Evolutionary conservation across 2,329 filamentous ascomycete genomes (phyloP).

Genomic region (Beauveria pseudobassiana): DNA sequence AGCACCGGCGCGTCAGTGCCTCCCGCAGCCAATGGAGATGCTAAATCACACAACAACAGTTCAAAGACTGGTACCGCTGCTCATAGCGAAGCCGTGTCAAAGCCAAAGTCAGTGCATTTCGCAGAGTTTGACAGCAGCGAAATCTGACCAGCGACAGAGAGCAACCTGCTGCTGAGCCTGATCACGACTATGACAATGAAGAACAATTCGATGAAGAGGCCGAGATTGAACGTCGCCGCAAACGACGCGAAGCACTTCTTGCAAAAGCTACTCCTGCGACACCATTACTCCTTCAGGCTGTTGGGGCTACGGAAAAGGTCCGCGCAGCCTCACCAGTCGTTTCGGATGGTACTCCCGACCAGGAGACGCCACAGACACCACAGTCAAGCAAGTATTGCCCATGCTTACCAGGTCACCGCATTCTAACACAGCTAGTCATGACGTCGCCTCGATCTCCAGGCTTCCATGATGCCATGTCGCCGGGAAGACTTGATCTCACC

Average conservation of each 20-base stretch:
- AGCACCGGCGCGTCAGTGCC: conserved; percentile 51
- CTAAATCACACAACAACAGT: conserved; percentile 58
- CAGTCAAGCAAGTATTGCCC: conserved; percentile 35
- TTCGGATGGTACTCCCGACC: conserved; percentile 12
- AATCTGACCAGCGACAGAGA: background rate
- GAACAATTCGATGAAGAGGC: conserved; percentile 71
- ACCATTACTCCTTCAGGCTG: conserved; percentile 67
- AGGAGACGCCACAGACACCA: conserved; percentile 39
- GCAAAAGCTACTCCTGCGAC: conserved; percentile 72
- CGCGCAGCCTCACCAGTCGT: conserved; percentile 47
- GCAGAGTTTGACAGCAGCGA: conserved; percentile 5
- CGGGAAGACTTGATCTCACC: conserved; percentile 53
- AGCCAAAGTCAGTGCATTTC: conserved; percentile 8
- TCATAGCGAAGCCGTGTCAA: background rate
- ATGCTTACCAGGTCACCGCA: background rate
- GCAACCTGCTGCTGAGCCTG: conserved; percentile 22
- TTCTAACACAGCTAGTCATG: conserved; percentile 24
- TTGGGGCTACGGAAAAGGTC: conserved; percentile 54
- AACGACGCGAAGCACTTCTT: conserved; percentile 75
- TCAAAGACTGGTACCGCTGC: conserved; percentile 18
- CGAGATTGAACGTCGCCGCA: conserved; percentile 77
- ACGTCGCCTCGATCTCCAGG: conserved; percentile 36
- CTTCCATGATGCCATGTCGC: conserved; percentile 46
- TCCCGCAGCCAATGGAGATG: conserved; percentile 52
- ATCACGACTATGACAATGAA: conserved; percentile 43